Evolutionary conservation across 306 rosid genomes (phyloP).

Genomic region (apple (Malus domestica)): ASM211411v1 NC_041801.1:8152501-8153000

Average conservation of each 20-base stretch:
- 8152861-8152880: neutral
- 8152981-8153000: slow-evolving; percentile 81
- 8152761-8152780: neutral
- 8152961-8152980: slow-evolving; percentile 86
- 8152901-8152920: neutral
- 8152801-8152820: neutral
- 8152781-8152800: neutral
- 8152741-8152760: neutral
- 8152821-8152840: neutral
- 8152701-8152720: too few species aligned
- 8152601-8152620: neutral
- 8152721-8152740: neutral
- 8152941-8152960: slow-evolving; percentile 36
- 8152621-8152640: neutral
- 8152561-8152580: slow-evolving; percentile 51
- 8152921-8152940: neutral
- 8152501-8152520: slow-evolving; percentile 9
- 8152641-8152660: too few species aligned
- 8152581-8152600: neutral
- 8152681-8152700: too few species aligned
- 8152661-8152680: too few species aligned
- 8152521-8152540: slow-evolving; percentile 76
- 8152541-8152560: slow-evolving; percentile 86
- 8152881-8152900: neutral
- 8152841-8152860: neutral